Evolutionary conservation across 129 eudicot species (phyloP), one percentile per base, ranked within the genome.

Genomic region (Chrysanthemum seticuspe): DNA sequence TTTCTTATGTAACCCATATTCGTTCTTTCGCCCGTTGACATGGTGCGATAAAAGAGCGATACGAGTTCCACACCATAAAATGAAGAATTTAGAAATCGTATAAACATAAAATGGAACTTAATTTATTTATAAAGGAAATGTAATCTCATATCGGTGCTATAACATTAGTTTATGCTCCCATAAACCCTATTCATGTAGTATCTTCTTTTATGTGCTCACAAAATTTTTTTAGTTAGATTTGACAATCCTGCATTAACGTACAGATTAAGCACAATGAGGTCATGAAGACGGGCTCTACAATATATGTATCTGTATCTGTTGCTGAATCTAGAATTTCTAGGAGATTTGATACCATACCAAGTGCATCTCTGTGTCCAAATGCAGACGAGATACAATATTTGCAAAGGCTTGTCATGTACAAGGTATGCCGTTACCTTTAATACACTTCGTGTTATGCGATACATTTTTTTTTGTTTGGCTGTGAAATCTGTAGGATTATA

Each of bases 401-500:
- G 83, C 87, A 77, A 80, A 87, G 98, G 66, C 98, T 92, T 82
- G 98, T 92, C 52, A 83, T 76, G 76, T 92, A 92, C 82, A 92
- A 92, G 98, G 98, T 68, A 80, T 44, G 70, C 44, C 31, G 76
- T 57, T 45, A 58, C 10, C 27, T 68, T 52, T 18, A 34, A 51
- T 10, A 7, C 16, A 13, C 27, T 71, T 12, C 8, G 62, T 80
- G 59, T 31, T 44, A 62, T 79, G 10, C 59, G 55, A 68, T 47
- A 23, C 15, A 9, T 36, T 68, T 15, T 76, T 60, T 50, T 48
- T 36, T 12, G 5, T 57, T 58, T 40, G 4, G 8, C 13, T 29
- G 23, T 55, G 57, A 75, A 14, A 55, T 21, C 67, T 66, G 29
- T 25, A 40, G 2, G 51, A 45, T 64, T 29, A n/a, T 19, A 18